Evolutionary conservation across 2,329 filamentous ascomycete genomes (phyloP).

Genomic region (Aureobasidium melanogenum): DNA sequence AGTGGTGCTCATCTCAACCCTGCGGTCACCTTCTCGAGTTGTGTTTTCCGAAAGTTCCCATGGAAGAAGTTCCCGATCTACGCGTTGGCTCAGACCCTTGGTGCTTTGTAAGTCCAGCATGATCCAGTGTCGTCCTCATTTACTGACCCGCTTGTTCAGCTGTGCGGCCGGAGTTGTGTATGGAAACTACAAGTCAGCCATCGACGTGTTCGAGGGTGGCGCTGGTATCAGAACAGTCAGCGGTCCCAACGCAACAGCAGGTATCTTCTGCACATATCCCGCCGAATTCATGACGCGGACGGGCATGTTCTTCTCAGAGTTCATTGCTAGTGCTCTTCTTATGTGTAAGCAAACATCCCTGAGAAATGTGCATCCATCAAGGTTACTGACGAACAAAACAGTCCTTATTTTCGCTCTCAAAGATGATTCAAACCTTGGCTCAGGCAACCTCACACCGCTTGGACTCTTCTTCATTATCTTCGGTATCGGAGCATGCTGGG

Average conservation of each 20-base stretch:
- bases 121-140: background rate
- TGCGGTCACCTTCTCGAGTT: slow-evolving; percentile 63
- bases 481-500: slow-evolving; percentile 47
- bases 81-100: slow-evolving; percentile 54
- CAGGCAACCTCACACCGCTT: slow-evolving; percentile 50
- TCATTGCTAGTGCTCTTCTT: slow-evolving; percentile 57
- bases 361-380: too few relatives aligned
- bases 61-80: slow-evolving; percentile 63
- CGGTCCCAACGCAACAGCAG: slow-evolving; percentile 33
- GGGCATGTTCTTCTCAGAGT: slow-evolving; percentile 63
- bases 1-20: slow-evolving; percentile 30
- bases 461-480: slow-evolving; percentile 65
- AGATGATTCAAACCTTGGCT: slow-evolving; percentile 48
- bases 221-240: slow-evolving; percentile 49
- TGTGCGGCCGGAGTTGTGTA: slow-evolving; percentile 40
- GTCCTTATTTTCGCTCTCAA: slow-evolving; percentile 63
- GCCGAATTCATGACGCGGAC: slow-evolving; percentile 40
- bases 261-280: slow-evolving; percentile 62
- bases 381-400: too few relatives aligned
- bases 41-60: slow-evolving; percentile 55
- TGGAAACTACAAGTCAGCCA: slow-evolving; percentile 33
- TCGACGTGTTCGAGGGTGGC: slow-evolving; percentile 36
- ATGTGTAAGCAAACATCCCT: too few relatives aligned
- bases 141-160: background rate
- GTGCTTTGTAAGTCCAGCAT: slow-evolving; percentile 43